phyloP scores from a whole-genome alignment of 495 filamentous ascomycete genomes.

The Tuber calosporum region DNA sequence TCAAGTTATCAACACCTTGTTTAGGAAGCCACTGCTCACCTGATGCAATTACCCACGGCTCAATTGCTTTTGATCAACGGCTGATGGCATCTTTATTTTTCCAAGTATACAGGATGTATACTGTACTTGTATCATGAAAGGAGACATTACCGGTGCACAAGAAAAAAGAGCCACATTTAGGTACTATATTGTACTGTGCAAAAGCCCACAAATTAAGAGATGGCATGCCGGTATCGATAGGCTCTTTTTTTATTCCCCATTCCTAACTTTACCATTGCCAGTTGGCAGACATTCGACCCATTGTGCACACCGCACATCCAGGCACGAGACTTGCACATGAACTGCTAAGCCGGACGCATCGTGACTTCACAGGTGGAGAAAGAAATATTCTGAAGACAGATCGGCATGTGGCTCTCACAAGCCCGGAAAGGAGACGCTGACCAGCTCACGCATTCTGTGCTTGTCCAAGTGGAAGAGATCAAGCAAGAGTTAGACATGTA shows the following conservation, averaged over 20 bases:
- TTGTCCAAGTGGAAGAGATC: not conserved
- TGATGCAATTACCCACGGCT: not conserved
- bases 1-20: not conserved
- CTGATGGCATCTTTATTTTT: conserved; percentile 17
- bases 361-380: not conserved
- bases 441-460: not conserved
- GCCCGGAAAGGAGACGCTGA: not conserved
- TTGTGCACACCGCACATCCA: not conserved
- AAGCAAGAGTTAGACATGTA: not conserved
- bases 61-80: conserved; percentile 34
- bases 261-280: conserved; percentile 3
- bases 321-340: not conserved
- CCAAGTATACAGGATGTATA: conserved; percentile 10
- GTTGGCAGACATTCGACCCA: not conserved
- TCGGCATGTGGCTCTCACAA: not conserved
- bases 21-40: not conserved
- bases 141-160: not conserved
- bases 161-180: not conserved
- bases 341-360: not conserved
- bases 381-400: not conserved
- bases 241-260: not conserved
- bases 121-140: not conserved
- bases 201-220: not conserved
- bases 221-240: not conserved
- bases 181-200: no score